phyloP scores from a whole-genome alignment of 148 eudicot genomes.

The Vaccinium myrtillus region DNA sequence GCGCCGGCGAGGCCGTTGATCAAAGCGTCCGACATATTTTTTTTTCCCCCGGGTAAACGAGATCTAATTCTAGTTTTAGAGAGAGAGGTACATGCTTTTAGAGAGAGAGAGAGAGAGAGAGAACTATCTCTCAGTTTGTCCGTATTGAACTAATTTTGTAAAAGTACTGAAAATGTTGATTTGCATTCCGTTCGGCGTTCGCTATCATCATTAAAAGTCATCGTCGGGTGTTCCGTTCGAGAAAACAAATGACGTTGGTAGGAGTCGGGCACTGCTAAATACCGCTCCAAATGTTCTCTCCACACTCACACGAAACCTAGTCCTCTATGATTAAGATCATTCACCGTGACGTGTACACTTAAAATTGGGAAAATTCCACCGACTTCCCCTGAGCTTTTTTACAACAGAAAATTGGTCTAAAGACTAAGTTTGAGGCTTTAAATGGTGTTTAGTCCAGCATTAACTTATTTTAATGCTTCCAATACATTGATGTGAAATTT shows the following conservation, averaged over 20 bases:
- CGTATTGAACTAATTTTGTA: conserved; percentile 4
- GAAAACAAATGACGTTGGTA: conserved; percentile 19
- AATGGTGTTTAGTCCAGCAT: too few relatives aligned
- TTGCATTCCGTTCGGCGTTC: conserved; percentile 9
- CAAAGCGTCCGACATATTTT: conserved; percentile 81
- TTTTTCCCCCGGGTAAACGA: not conserved
- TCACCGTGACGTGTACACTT: too few relatives aligned
- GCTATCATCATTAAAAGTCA: not conserved
- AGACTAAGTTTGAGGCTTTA: too few relatives aligned
- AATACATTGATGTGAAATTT: too few relatives aligned
- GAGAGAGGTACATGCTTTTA: not conserved
- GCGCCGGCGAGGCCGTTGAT: conserved; percentile 97
- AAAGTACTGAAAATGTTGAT: not conserved
- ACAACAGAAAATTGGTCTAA: too few relatives aligned
- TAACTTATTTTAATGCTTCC: too few relatives aligned
- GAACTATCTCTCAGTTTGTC: conserved; percentile 18
- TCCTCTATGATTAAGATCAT: too few relatives aligned
- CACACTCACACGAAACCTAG: too few relatives aligned
- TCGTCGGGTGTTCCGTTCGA: conserved; percentile 13
- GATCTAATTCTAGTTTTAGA: not conserved
- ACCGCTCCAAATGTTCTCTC: not conserved
- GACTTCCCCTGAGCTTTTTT: too few relatives aligned
- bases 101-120: conserved; percentile 13
- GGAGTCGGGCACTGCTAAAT: not conserved
- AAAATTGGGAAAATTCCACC: too few relatives aligned